Conservation (phyloP, 2,329 filamentous ascomycete genomes). For the Penicillium sp. region DNA sequence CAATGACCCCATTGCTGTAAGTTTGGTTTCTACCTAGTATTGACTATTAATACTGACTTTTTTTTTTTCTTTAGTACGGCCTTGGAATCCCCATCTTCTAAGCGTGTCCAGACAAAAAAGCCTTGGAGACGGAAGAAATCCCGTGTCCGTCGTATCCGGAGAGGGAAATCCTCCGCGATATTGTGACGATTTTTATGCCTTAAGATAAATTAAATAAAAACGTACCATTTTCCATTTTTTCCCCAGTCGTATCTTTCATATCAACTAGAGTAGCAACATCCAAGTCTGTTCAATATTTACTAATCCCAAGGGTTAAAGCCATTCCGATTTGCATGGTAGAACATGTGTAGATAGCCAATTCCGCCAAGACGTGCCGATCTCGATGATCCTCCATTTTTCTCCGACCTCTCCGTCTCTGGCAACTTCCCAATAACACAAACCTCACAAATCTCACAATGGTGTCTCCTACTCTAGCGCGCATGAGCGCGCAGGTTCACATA, state of each 20-base stretch:
- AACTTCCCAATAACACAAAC: neutral
- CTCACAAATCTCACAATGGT: slow-evolving; percentile 13
- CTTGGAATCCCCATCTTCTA: slow-evolving; percentile 55
- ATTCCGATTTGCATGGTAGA: too few species aligned
- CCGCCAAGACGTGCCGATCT: slow-evolving; percentile 15
- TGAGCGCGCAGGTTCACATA: slow-evolving; percentile 31
- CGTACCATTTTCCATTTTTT: neutral
- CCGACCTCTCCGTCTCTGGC: slow-evolving; percentile 1
- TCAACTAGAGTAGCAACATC: neutral
- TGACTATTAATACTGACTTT: slow-evolving; percentile 8
- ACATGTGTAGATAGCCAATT: neutral
- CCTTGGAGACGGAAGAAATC: slow-evolving; percentile 5
- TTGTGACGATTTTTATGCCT: slow-evolving; percentile 8
- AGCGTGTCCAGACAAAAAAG: slow-evolving; percentile 3
- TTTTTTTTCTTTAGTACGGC: slow-evolving; percentile 46
- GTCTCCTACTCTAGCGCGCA: slow-evolving; percentile 9
- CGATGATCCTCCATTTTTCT: slow-evolving; percentile 12
- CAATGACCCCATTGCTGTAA: slow-evolving; percentile 71
- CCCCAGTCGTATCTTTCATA: neutral
- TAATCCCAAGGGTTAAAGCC: too few species aligned
- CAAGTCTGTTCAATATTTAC: neutral
- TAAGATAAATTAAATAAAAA: slow-evolving; percentile 9
- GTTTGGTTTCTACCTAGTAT: slow-evolving; percentile 30
- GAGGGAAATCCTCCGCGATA: neutral
- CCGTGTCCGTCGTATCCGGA: slow-evolving; percentile 2